Base-by-base conservation (phyloP, 345 rosid genomes). In the Pugionium dolabratum region DNA sequence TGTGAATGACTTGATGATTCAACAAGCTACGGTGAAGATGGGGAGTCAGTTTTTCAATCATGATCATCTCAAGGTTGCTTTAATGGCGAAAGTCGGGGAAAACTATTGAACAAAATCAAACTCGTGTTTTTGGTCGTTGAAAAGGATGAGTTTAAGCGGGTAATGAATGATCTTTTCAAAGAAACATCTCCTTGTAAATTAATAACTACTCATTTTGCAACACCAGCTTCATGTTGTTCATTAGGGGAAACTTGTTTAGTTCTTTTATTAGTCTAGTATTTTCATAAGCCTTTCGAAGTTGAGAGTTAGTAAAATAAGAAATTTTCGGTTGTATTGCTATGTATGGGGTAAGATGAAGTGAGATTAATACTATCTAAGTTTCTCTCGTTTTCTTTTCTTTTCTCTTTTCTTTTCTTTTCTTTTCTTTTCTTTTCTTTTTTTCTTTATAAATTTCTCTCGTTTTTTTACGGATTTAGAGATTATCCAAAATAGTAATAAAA, bases 11-110 rank as follows among this genome's bases (percentile, higher is more conserved):
- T 71, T 95, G 84, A 95, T 91, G 99, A 95, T 95, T 77, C 97
- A 91, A 54, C 97, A 95, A 83, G 99, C 99, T 11, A 88, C 96
- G 0, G 99, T 95, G 59, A 95, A 87, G 78, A 95, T 95, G 97
- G 94, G 88, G 6, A 82, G 89, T 60, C 87, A 86, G 59, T 76
- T 82, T 69, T 95, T 85, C 87, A 81, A 91, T 3, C 97, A 80
- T 68, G 97, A 95, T 36, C 95, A 95, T 80, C 97, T 95, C 64
- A 83, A 79, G 82, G 41, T 51, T 54, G 96, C 89, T 37, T 76
- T 95, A n/a, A 55, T 81, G 74, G 64, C 84, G 76, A 95, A 86
- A 82, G 81, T 91, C 29, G 86, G 87, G 10, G 87, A 75, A 44
- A 47, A 37, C 39, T 28, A 18, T 45, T 74, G 52, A 74, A 54